phyloP scores from a whole-genome alignment of 176 grass and related monocot genomes.

The Phyllostachys edulis region DNA sequence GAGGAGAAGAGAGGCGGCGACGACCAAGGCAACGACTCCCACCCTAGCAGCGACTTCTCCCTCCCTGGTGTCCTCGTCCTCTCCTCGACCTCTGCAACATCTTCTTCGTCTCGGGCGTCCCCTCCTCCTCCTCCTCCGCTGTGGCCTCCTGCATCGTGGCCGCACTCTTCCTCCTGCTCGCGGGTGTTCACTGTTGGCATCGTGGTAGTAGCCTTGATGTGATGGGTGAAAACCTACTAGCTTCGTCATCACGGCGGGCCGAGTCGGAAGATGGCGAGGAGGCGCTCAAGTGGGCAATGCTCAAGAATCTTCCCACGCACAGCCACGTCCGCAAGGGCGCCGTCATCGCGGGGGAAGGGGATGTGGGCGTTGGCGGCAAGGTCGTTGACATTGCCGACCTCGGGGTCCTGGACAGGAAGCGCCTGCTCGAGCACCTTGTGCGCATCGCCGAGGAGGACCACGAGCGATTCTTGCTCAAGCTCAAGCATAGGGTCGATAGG shows the following conservation, averaged over 20 bases:
- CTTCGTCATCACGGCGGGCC: neutral
- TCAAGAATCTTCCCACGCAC: conserved; percentile 61
- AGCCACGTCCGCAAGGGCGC: conserved; percentile 47
- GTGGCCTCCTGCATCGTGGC: too few relatives aligned
- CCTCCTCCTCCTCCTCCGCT: too few relatives aligned
- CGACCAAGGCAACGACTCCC: too few relatives aligned
- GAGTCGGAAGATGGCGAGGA: conserved; percentile 54
- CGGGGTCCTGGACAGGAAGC: conserved; percentile 40
- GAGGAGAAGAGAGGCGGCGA: too few relatives aligned
- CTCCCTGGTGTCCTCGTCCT: too few relatives aligned
- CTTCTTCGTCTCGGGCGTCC: too few relatives aligned
- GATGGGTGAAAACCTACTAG: neutral
- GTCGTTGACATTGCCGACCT: conserved; percentile 45
- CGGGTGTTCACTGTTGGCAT: too few relatives aligned
- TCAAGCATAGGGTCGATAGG: conserved; percentile 49
- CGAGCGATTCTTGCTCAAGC: conserved; percentile 58
- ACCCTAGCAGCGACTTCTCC: too few relatives aligned
- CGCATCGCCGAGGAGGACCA: conserved; percentile 62
- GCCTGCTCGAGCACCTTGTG: conserved; percentile 49
- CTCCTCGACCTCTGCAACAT: too few relatives aligned
- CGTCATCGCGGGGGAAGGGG: neutral
- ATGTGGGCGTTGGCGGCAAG: neutral
- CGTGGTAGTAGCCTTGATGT: too few relatives aligned
- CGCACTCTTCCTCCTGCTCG: too few relatives aligned
- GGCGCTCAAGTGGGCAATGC: conserved; percentile 56